Evolutionary conservation across 345 rosid species (phyloP).

Genomic region (Eucalyptus victrix): DNA sequence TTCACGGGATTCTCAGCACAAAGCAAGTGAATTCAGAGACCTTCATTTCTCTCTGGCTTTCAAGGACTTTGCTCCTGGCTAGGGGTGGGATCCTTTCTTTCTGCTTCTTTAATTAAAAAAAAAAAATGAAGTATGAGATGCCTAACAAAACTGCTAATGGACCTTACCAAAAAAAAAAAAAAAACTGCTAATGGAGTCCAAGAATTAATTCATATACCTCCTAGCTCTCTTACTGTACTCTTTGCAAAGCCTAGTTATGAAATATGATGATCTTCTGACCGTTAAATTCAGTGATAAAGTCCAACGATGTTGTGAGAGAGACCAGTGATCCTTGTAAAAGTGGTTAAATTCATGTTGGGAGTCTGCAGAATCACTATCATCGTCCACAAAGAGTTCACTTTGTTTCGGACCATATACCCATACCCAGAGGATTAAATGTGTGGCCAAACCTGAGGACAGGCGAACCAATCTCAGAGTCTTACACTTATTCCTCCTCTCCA

Average conservation of each 20-base stretch:
- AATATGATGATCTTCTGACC: neutral
- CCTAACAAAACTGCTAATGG: neutral
- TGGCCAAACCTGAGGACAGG: neutral
- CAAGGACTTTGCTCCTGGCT: neutral
- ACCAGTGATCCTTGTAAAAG: neutral
- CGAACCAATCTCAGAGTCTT: neutral
- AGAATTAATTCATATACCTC: neutral
- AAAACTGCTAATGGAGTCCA: neutral
- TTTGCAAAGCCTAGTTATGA: neutral
- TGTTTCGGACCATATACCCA: neutral
- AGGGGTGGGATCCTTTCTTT: neutral
- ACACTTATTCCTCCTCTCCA: neutral
- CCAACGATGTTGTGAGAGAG: neutral
- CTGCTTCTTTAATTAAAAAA: neutral
- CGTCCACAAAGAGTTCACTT: neutral
- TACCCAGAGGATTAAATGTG: neutral
- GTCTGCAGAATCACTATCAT: neutral
- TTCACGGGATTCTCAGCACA: neutral
- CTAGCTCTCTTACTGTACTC: neutral
- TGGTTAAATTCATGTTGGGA: neutral
- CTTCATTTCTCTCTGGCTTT: neutral
- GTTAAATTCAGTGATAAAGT: neutral
- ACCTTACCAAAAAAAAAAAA: neutral
- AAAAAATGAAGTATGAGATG: neutral
- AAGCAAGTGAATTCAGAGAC: neutral